Base-by-base conservation (phyloP, 1,284 basidiomycete species). In the Heterobasidion occidentale region DNA sequence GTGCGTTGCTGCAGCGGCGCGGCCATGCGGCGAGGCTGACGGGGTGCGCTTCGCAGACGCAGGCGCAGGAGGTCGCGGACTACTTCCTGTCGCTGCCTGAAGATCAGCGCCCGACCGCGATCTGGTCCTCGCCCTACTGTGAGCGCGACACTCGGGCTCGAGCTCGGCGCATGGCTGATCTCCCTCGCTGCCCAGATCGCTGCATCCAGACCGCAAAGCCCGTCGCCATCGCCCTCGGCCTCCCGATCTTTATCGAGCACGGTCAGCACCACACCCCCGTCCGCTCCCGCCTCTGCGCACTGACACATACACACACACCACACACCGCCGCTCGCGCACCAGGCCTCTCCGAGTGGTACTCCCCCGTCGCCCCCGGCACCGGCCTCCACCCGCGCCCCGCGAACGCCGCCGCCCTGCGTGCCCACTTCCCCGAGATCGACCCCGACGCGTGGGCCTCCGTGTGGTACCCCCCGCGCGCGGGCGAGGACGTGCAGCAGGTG, bases 301-400 rank as follows among this genome's bases (percentile, higher is more conserved):
- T 8, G 6, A 36, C 19, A 8, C 14, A 33, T 12, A 36, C 14
- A 33, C 14, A 36, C 33, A 36, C 19, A 44, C 17, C 35, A 36
- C 19, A 44, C 17, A 27, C 17, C 15, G 36, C 36, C n/a, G 8
- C 14, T 34, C 42, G 17, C 45, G 0, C 9, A 17, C 1, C 62
- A 88, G 91, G 91, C 9, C 67, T 94, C 9, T 79, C 83, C 5
- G 92, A 94, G 69, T 94, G 91, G 91, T 94, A 88, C 68, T 88
- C 87, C 2, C 89, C 86, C 34, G 89, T 82, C 20, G 70, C 67
- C 7, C 80, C 81, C 0, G 78, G 79, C 9, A 86, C 86, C 8
- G 84, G 88, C 52, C 73, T 92, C 44, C 87, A 90, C 65, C 86
- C 86, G n/a, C 80, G 86, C 20, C 84, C 86, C 12, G 72, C 74